Evolutionary conservation across 192 early-diverging fungal genomes (phyloP).

Genomic region (Helicostylum pulchrum): DNA sequence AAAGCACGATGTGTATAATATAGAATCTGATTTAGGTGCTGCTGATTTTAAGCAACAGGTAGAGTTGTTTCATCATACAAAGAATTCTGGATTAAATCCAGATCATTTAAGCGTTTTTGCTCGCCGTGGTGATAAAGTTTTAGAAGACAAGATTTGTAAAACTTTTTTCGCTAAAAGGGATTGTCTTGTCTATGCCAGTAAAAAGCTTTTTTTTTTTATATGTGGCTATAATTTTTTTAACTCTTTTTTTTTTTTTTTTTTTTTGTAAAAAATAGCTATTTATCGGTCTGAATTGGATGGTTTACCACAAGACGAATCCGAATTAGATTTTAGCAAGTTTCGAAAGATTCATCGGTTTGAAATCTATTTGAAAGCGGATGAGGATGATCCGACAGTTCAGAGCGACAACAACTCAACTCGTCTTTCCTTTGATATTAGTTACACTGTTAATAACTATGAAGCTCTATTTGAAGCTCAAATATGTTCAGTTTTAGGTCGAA

Average conservation of each 20-base stretch:
- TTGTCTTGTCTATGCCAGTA: constrained; percentile 11
- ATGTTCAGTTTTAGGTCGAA: too few relatives aligned
- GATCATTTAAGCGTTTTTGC: not conserved
- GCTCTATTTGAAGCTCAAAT: not conserved
- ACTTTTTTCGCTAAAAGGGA: constrained; percentile 3
- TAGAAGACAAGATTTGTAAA: not conserved
- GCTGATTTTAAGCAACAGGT: too few relatives aligned
- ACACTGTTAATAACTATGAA: not conserved
- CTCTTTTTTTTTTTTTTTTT: not conserved
- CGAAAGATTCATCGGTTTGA: constrained; percentile 10
- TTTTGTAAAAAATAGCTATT: not conserved
- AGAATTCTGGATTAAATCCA: not conserved
- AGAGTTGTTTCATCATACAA: too few relatives aligned
- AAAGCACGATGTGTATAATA: too few relatives aligned
- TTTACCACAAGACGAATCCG: not conserved
- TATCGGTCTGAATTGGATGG: not conserved
- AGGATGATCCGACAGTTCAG: not conserved
- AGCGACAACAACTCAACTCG: not conserved
- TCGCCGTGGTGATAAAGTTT: too few relatives aligned
- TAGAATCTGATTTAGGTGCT: too few relatives aligned
- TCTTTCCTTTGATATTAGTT: not conserved
- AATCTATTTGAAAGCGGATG: not conserved
- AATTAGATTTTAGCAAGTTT: not conserved
- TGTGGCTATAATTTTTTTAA: too few relatives aligned
- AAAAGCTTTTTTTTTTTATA: not conserved